These are phyloP conservation scores for Rhizopus arrhizus DNA, from an alignment of 371 early-diverging fungal genomes.

Conservation along the genomic window DNA sequence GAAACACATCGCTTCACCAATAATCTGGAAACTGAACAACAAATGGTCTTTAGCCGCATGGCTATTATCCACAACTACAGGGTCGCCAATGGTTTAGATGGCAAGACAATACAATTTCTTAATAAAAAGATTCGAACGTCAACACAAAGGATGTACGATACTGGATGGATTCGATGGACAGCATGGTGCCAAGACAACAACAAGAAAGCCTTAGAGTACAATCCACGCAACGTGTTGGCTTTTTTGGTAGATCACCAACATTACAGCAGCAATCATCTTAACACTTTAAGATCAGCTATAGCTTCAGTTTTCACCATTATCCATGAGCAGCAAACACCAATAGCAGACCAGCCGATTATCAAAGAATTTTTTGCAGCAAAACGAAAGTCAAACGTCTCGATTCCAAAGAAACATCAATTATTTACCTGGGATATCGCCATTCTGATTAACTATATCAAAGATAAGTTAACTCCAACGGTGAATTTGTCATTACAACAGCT, in stretches of 20 bases:
- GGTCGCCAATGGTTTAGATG: conserved; percentile 7
- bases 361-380: conserved; percentile 8
- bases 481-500: neutral
- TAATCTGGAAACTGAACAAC: conserved; percentile 5
- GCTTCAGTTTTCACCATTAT: conserved; percentile 12
- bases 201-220: conserved; percentile 1
- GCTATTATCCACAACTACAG: conserved; percentile 17
- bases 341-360: conserved; percentile 5
- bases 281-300: conserved; percentile 12
- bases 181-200: too few species aligned
- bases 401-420: conserved; percentile 9
- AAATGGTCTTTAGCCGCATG: conserved; percentile 19
- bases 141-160: conserved; percentile 1
- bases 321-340: neutral
- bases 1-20: neutral
- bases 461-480: neutral
- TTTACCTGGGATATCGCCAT: conserved; percentile 9
- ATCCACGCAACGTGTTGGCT: neutral
- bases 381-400: neutral
- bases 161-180: neutral
- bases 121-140: neutral
- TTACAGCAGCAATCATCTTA: neutral
- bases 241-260: neutral
- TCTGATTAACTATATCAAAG: neutral
- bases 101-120: neutral